phyloP scores from a whole-genome alignment of 2,329 filamentous ascomycete species.

The Laburnicola sp. region DNA sequence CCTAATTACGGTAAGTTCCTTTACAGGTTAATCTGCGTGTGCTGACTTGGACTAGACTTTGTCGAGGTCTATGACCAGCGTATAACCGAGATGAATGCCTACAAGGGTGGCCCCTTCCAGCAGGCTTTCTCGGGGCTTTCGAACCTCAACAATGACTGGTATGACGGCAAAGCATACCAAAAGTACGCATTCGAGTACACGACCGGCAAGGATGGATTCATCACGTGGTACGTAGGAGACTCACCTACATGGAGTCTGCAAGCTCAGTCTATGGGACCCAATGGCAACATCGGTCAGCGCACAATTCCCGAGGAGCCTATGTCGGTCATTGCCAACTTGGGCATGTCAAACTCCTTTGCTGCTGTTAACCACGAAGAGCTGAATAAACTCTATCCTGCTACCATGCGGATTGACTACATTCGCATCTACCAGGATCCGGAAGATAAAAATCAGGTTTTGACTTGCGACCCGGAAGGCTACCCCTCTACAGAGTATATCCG shows the following conservation, averaged over 20 bases:
- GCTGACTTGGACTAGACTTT: slow-evolving; percentile 52
- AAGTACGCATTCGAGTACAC: slow-evolving; percentile 61
- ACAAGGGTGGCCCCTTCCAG: slow-evolving; percentile 59
- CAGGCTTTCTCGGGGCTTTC: slow-evolving; percentile 59
- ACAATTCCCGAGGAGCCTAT: slow-evolving; percentile 69
- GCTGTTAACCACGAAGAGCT: slow-evolving; percentile 62
- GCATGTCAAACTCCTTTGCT: slow-evolving; percentile 70
- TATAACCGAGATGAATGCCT: slow-evolving; percentile 57
- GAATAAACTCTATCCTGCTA: slow-evolving; percentile 60
- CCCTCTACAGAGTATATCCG: slow-evolving; percentile 69
- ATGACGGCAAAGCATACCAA: slow-evolving; percentile 58
- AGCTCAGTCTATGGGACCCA: slow-evolving; percentile 63
- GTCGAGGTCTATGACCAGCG: slow-evolving; percentile 65
- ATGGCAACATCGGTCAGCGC: slow-evolving; percentile 70
- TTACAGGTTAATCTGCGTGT: not conserved
- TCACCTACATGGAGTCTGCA: slow-evolving; percentile 67
- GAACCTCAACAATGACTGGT: slow-evolving; percentile 62
- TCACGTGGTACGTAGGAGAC: slow-evolving; percentile 70
- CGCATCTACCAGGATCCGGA: slow-evolving; percentile 69
- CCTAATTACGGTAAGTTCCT: slow-evolving; percentile 54
- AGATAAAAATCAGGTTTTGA: slow-evolving; percentile 59
- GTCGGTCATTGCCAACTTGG: slow-evolving; percentile 69
- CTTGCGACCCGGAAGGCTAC: slow-evolving; percentile 69
- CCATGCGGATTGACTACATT: slow-evolving; percentile 70
- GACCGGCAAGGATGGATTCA: slow-evolving; percentile 60